These are phyloP conservation scores for Rhynchosporium graminicola DNA, from an alignment of 2,329 filamentous ascomycete genomes.

Conservation along the genomic window DNA sequence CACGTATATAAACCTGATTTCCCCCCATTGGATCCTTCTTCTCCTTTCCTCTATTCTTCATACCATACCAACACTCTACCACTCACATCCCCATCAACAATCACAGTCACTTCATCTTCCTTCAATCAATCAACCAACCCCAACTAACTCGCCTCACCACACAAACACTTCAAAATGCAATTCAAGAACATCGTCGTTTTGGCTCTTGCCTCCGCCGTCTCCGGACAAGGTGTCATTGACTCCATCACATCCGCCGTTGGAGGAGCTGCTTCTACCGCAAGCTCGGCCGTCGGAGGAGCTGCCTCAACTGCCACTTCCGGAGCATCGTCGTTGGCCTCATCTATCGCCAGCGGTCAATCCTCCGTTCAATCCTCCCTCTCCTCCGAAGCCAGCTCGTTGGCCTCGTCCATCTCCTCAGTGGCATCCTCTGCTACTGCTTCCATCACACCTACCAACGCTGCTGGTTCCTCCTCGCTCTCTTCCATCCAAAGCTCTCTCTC, in stretches of 20 bases:
- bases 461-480: constrained; percentile 11
- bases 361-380: constrained; percentile 19
- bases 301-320: constrained; percentile 20
- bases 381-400: constrained; percentile 18
- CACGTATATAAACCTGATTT: not conserved
- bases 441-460: constrained; percentile 15
- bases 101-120: not conserved
- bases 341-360: constrained; percentile 14
- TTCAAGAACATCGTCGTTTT: constrained; percentile 36
- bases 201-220: constrained; percentile 33
- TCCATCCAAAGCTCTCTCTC: constrained; percentile 15
- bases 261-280: constrained; percentile 20
- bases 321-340: constrained; percentile 13
- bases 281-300: constrained; percentile 15
- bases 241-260: constrained; percentile 18
- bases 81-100: not conserved
- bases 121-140: not conserved
- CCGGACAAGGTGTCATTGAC: constrained; percentile 24
- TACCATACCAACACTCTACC: not conserved
- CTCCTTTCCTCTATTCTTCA: not conserved
- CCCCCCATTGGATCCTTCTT: not conserved
- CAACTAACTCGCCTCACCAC: not conserved
- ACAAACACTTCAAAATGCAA: constrained; percentile 34
- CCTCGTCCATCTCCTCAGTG: constrained; percentile 16
- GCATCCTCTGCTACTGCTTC: constrained; percentile 15